These are phyloP conservation scores for Tetracladium maxilliforme DNA, from an alignment of 2,329 filamentous ascomycete genomes.

Conservation along the genomic window DNA sequence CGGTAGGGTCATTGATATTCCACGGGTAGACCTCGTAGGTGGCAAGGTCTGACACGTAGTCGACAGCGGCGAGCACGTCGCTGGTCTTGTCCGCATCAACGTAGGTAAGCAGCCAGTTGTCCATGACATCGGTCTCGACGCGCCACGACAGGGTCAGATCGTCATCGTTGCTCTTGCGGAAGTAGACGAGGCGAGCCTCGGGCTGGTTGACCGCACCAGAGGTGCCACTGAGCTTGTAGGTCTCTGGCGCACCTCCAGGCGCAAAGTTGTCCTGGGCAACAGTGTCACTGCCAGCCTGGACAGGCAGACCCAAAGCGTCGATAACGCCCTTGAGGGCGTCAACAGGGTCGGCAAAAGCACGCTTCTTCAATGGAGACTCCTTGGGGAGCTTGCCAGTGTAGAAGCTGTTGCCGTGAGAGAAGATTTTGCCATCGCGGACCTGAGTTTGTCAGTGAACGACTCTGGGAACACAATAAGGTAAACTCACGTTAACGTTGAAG, in stretches of 20 bases:
- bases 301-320: conserved; percentile 4
- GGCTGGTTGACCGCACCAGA: conserved; percentile 34
- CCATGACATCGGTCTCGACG: conserved; percentile 38
- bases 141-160: conserved; percentile 36
- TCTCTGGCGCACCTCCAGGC: conserved; percentile 15
- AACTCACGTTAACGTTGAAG: conserved; percentile 44
- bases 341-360: conserved; percentile 24
- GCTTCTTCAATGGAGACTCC: conserved; percentile 21
- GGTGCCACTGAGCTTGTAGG: conserved; percentile 29
- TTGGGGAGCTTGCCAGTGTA: conserved; percentile 27
- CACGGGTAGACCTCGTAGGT: conserved; percentile 41
- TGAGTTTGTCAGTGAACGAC: conserved; percentile 1
- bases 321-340: conserved; percentile 20
- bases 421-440: conserved; percentile 33
- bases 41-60: conserved; percentile 37
- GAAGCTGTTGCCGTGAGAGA: conserved; percentile 39
- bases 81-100: conserved; percentile 28
- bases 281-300: conserved; percentile 16
- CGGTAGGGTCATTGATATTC: conserved; percentile 36
- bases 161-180: conserved; percentile 30
- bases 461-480: not conserved
- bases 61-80: conserved; percentile 35
- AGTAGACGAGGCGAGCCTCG: conserved; percentile 38
- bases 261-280: conserved; percentile 18
- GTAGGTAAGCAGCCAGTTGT: conserved; percentile 45